These are phyloP conservation scores for Cryptococcus neoformans DNA, from an alignment of 1,284 basidiomycete genomes.

Conservation along the genomic window DNA sequence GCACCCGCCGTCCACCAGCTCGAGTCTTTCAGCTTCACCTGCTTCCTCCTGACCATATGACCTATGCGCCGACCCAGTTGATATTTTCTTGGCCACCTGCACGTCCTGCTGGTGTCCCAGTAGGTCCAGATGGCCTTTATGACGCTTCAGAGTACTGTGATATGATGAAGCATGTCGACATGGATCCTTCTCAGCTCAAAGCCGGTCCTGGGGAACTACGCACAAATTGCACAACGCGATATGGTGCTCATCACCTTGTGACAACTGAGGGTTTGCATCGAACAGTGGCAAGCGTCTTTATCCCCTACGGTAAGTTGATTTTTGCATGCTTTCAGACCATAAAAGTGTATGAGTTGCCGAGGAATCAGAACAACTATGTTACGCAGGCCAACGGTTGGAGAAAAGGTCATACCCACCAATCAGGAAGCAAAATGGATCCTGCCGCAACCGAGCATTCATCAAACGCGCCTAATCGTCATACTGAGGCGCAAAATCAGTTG, in stretches of 20 bases:
- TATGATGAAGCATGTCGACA: constrained; percentile 74
- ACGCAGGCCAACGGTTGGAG: neutral
- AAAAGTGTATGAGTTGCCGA: constrained; percentile 67
- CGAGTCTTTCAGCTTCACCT: constrained; percentile 49
- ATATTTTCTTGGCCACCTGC: constrained; percentile 82
- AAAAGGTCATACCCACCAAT: neutral
- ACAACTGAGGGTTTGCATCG: constrained; percentile 57
- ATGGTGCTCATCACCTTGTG: constrained; percentile 73
- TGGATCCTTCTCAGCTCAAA: constrained; percentile 54
- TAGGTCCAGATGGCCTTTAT: constrained; percentile 58
- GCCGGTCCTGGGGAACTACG: constrained; percentile 61
- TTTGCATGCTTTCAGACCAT: constrained; percentile 52
- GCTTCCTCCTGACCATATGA: constrained; percentile 17
- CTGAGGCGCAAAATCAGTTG: too few relatives aligned
- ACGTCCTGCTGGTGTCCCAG: constrained; percentile 23
- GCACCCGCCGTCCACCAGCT: constrained; percentile 33
- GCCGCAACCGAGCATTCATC: too few relatives aligned
- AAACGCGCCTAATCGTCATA: too few relatives aligned
- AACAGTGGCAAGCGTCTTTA: constrained; percentile 84
- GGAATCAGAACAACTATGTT: neutral
- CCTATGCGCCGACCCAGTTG: constrained; percentile 47
- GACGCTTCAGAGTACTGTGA: constrained; percentile 76
- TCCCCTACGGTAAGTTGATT: constrained; percentile 75
- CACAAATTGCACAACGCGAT: constrained; percentile 91
- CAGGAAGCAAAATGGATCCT: too few relatives aligned